Evolutionary conservation across 2,329 filamentous ascomycete genomes (phyloP).

Genomic region (Penicillium sp.): DNA sequence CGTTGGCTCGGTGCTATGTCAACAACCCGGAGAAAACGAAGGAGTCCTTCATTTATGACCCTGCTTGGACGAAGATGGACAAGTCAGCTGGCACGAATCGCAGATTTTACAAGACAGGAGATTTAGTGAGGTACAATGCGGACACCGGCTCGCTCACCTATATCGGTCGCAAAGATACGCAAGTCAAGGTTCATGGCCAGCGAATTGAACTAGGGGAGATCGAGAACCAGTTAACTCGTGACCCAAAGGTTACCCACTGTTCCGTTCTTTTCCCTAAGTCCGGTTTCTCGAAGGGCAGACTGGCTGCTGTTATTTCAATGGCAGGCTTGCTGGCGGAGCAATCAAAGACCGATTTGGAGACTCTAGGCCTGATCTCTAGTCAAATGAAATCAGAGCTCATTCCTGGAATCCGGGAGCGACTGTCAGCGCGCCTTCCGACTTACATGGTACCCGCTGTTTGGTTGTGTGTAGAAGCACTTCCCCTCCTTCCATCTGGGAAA

Average conservation of each 20-base stretch:
- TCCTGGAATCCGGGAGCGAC: slow-evolving; percentile 28
- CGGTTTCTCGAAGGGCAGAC: slow-evolving; percentile 33
- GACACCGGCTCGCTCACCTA: slow-evolving; percentile 38
- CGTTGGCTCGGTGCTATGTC: slow-evolving; percentile 64
- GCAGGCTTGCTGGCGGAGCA: slow-evolving; percentile 21
- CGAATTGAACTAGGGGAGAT: slow-evolving; percentile 61
- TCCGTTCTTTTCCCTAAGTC: slow-evolving; percentile 37
- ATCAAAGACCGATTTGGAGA: slow-evolving; percentile 15
- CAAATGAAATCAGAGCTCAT: slow-evolving; percentile 22
- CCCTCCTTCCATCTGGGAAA: slow-evolving; percentile 48
- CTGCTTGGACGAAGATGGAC: slow-evolving; percentile 52
- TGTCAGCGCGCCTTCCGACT: slow-evolving; percentile 40
- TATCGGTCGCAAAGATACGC: slow-evolving; percentile 64
- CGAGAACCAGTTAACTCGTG: slow-evolving; percentile 40
- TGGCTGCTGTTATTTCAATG: slow-evolving; percentile 36
- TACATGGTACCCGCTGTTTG: slow-evolving; percentile 51
- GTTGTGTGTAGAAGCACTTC: slow-evolving; percentile 47
- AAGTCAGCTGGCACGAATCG: slow-evolving; percentile 18
- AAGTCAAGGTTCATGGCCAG: slow-evolving; percentile 67
- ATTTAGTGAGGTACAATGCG: slow-evolving; percentile 40
- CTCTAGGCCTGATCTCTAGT: slow-evolving; percentile 27
- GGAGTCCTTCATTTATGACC: slow-evolving; percentile 58
- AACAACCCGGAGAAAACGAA: slow-evolving; percentile 59
- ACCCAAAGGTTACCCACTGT: slow-evolving; percentile 35
- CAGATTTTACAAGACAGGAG: slow-evolving; percentile 44